Evolutionary conservation across 176 grass and related monocot species (phyloP).

Genomic region (Carex cristatella): DNA sequence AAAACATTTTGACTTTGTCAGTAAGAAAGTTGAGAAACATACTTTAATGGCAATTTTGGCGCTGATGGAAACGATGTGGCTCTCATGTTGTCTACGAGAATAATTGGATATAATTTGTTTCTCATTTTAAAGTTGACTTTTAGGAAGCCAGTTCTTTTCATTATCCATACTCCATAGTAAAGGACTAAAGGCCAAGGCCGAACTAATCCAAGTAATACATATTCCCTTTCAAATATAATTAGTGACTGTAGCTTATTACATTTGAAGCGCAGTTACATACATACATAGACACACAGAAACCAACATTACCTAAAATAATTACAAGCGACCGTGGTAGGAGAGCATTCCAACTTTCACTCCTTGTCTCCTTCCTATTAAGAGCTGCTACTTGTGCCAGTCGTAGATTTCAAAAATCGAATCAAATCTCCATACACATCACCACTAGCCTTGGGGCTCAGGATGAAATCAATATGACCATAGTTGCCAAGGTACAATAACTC

Average conservation of each 20-base stretch:
- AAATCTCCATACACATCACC: conserved; percentile 64
- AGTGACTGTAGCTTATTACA: background rate
- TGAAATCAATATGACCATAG: conserved; percentile 80
- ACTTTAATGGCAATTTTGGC: background rate
- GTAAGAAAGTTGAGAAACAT: background rate
- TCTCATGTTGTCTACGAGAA: background rate
- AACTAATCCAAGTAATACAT: background rate
- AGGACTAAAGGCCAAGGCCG: too few species aligned
- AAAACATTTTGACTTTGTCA: background rate
- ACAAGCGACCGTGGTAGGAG: background rate
- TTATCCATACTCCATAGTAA: background rate
- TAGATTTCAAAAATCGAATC: conserved; percentile 57
- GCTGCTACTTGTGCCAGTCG: conserved; percentile 39
- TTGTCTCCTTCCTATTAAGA: conserved; percentile 21
- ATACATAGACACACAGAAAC: background rate
- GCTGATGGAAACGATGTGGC: background rate
- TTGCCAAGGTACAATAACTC: conserved; percentile 58
- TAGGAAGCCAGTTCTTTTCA: background rate
- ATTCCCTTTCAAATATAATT: background rate
- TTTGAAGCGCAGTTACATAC: background rate
- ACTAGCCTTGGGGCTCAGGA: conserved; percentile 52
- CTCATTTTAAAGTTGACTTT: background rate
- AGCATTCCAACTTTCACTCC: background rate
- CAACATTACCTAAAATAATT: background rate
- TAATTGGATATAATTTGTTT: background rate